Evolutionary conservation across 768 basidiomycete genomes (phyloP).

Genomic region (Mrakia frigida): DNA sequence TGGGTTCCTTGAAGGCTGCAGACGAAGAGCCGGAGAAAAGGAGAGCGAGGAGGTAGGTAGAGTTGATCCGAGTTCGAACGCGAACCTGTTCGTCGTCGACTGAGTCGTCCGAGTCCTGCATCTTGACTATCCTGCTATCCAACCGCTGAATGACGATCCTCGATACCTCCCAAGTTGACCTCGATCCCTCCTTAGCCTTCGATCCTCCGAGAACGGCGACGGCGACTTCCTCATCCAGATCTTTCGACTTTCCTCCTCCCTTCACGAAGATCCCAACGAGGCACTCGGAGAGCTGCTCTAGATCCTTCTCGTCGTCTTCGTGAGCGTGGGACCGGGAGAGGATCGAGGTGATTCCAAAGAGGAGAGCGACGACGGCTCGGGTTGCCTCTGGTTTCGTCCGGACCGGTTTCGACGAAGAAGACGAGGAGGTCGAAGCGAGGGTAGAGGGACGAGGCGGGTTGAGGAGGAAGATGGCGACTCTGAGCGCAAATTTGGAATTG

Average conservation of each 20-base stretch:
- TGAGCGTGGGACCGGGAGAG: neutral
- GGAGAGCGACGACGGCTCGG: neutral
- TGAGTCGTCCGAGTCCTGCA: neutral
- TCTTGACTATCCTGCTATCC: neutral
- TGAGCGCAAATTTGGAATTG: neutral
- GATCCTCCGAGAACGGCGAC: neutral
- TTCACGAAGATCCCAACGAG: conserved; percentile 22
- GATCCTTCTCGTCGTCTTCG: neutral
- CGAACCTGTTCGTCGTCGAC: neutral
- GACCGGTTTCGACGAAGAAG: neutral
- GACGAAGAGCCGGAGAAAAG: neutral
- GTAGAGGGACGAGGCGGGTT: neutral
- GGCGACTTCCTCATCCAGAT: neutral
- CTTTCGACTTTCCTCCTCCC: neutral
- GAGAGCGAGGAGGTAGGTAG: conserved; percentile 16
- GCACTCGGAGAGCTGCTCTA: neutral
- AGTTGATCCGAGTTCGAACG: conserved; percentile 13
- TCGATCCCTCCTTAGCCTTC: neutral
- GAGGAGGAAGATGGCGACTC: neutral
- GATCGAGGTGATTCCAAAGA: neutral
- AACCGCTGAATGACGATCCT: neutral
- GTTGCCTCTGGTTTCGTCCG: neutral
- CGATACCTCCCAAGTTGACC: conserved; percentile 11
- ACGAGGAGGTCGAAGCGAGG: neutral
- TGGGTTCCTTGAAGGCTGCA: neutral